phyloP scores from a whole-genome alignment of 2,329 filamentous ascomycete species.

The Gremmenia infestans region DNA sequence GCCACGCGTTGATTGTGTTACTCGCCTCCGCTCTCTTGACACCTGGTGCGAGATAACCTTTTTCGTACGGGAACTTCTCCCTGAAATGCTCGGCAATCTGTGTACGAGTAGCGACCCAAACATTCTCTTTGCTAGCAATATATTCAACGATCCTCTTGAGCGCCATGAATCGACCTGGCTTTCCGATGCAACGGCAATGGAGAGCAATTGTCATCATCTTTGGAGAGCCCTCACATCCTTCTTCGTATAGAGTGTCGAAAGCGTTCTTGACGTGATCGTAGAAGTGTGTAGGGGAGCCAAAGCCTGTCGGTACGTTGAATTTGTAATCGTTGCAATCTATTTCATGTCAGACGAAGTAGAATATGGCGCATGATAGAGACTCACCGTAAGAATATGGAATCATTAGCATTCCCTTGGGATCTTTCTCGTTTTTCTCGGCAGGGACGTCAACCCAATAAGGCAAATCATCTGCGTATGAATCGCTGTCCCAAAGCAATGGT shows the following conservation, averaged over 20 bases:
- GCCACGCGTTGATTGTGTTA: conserved; percentile 20
- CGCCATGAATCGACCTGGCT: conserved; percentile 46
- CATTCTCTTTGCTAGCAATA: conserved; percentile 45
- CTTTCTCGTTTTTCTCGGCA: conserved; percentile 38
- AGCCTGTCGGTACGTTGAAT: conserved; percentile 26
- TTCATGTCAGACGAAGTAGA: background rate
- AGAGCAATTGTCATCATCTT: conserved; percentile 56
- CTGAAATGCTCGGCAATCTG: conserved; percentile 48
- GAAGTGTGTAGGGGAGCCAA: conserved; percentile 22
- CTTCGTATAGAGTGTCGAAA: conserved; percentile 50
- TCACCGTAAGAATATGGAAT: conserved; percentile 44
- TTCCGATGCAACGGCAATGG: conserved; percentile 48
- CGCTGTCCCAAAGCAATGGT: conserved; percentile 44
- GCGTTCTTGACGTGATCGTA: conserved; percentile 43
- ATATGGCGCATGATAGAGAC: background rate
- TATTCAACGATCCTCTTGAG: conserved; percentile 50
- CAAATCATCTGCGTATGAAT: conserved; percentile 50
- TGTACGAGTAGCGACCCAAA: conserved; percentile 49
- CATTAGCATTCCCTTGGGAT: conserved; percentile 46
- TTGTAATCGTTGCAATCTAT: conserved; percentile 44
- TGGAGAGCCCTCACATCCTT: conserved; percentile 34
- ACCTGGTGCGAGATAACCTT: conserved; percentile 18
- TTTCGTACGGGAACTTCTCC: conserved; percentile 24
- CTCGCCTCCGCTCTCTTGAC: conserved; percentile 21
- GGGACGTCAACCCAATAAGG: conserved; percentile 52